Evolutionary conservation across 352 stramenopile species (phyloP).

Genomic region (Pythium sukuiense): DNA sequence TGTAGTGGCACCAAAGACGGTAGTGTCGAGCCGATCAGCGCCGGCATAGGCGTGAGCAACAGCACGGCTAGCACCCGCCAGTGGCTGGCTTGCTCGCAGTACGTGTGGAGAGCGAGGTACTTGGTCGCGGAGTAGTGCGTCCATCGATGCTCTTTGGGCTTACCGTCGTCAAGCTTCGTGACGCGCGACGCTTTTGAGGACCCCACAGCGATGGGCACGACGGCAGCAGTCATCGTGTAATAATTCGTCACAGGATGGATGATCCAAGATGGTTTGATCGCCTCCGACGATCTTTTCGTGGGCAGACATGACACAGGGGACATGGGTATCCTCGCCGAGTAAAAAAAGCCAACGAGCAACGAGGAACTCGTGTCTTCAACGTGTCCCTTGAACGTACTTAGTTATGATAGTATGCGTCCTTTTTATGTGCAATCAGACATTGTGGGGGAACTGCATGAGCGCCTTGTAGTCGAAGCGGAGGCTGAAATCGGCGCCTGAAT

Average conservation of each 20-base stretch:
- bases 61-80: constrained; percentile 10
- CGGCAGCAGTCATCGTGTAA: background rate
- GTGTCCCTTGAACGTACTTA: too few relatives aligned
- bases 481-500: background rate
- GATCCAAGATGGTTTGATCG: too few relatives aligned
- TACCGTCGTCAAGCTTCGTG: background rate
- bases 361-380: too few relatives aligned
- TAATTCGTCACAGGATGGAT: too few relatives aligned
- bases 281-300: too few relatives aligned
- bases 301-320: too few relatives aligned
- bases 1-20: constrained; percentile 1
- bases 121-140: constrained; percentile 1
- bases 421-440: constrained; percentile 2
- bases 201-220: background rate
- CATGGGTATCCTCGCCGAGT: too few relatives aligned
- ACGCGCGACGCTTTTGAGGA: background rate
- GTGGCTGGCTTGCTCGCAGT: background rate
- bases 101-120: constrained; percentile 11
- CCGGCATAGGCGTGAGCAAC: background rate
- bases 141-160: too few relatives aligned
- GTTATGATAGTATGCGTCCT: background rate
- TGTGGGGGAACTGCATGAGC: background rate
- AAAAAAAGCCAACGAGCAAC: too few relatives aligned
- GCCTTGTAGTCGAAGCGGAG: constrained; percentile 10
- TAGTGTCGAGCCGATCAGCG: background rate